phyloP scores from a whole-genome alignment of 495 filamentous ascomycete genomes.

The Xylaria longipes region DNA sequence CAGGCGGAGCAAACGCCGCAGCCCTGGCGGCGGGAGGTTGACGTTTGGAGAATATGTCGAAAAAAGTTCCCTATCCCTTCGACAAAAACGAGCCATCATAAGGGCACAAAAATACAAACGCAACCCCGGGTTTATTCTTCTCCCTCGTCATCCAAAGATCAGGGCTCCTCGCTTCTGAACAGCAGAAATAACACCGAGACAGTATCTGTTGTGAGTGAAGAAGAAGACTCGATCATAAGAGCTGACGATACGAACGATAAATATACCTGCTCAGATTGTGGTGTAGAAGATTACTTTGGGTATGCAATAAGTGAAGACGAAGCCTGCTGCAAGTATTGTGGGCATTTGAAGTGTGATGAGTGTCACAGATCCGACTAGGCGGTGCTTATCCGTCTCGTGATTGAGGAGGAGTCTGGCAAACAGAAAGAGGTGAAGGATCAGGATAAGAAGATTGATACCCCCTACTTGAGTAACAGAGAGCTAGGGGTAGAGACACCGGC shows the following conservation, averaged over 20 bases:
- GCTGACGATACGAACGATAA: not conserved
- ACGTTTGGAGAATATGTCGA: too few species aligned
- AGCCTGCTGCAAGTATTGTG: not conserved
- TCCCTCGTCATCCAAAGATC: not conserved
- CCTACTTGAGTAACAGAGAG: not conserved
- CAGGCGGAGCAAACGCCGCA: too few species aligned
- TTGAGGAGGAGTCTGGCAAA: not conserved
- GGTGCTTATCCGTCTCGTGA: not conserved
- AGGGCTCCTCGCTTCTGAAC: not conserved
- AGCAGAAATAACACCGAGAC: not conserved
- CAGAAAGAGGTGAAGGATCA: not conserved
- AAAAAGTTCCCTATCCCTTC: too few species aligned
- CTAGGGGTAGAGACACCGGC: not conserved
- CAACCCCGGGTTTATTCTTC: too few species aligned
- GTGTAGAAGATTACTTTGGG: not conserved
- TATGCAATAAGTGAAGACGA: not conserved
- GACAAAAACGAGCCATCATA: too few species aligned
- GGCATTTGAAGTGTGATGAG: conserved; percentile 9
- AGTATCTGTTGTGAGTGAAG: not conserved
- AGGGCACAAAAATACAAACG: too few species aligned
- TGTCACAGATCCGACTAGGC: not conserved
- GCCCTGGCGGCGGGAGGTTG: too few species aligned
- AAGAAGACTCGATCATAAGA: not conserved
- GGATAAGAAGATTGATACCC: not conserved
- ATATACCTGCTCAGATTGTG: conserved; percentile 14